Evolutionary conservation across 2,329 filamentous ascomycete species (phyloP).

Genomic region (Rasamsonia emersonii): DNA sequence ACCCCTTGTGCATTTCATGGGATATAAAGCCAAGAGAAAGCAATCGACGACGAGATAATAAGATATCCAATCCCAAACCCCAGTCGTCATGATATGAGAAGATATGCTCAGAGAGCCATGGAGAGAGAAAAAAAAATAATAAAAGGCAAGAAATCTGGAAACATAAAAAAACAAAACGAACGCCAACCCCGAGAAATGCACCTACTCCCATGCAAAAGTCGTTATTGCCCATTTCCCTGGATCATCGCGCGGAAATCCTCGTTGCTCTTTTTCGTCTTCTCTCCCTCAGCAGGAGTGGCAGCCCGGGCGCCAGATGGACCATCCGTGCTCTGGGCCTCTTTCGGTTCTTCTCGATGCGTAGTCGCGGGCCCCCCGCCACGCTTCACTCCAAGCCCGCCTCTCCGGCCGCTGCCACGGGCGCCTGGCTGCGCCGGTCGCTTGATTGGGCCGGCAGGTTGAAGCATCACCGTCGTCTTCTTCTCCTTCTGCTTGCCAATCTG

Average conservation of each 20-base stretch:
- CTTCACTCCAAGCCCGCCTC: slow-evolving; percentile 44
- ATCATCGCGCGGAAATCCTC: slow-evolving; percentile 50
- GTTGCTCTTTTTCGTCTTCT: slow-evolving; percentile 44
- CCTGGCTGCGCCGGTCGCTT: slow-evolving; percentile 39
- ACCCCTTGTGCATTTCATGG: background rate
- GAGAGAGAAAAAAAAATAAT: background rate
- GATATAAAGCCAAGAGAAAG: slow-evolving; percentile 1
- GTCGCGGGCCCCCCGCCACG: slow-evolving; percentile 21
- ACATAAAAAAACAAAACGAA: slow-evolving; percentile 1
- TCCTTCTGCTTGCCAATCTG: slow-evolving; percentile 32
- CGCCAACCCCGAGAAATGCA: background rate
- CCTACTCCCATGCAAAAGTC: slow-evolving; percentile 5
- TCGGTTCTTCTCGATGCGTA: slow-evolving; percentile 8
- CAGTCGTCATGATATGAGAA: no score
- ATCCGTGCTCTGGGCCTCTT: slow-evolving; percentile 14
- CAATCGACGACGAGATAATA: background rate
- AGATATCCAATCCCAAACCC: no score
- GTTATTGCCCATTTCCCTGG: slow-evolving; percentile 28
- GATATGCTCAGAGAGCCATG: slow-evolving; percentile 1
- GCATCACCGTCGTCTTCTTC: slow-evolving; percentile 19
- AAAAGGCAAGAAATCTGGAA: background rate
- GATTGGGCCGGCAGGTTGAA: slow-evolving; percentile 28
- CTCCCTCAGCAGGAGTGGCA: slow-evolving; percentile 18
- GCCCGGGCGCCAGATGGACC: slow-evolving; percentile 13
- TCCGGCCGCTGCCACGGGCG: slow-evolving; percentile 32